Evolutionary conservation across 2,329 filamentous ascomycete genomes (phyloP), one percentile per base, ranked within the genome.

Genomic region (Microsporum canis): DNA sequence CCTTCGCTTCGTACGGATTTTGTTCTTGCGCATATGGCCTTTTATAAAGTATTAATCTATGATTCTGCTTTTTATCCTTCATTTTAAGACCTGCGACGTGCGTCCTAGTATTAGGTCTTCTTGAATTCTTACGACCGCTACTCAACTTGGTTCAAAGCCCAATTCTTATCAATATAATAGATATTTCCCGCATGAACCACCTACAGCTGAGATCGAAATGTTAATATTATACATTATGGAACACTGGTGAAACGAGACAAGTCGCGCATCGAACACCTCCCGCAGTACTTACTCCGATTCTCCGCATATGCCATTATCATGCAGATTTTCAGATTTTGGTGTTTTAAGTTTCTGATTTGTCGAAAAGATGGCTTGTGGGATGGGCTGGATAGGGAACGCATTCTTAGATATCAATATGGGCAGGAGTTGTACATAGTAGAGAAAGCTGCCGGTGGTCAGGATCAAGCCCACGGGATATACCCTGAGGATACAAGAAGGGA

Each of bases 381-480:
- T 23, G 43, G n/a, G 23, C 17, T 27, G 43, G 23, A 27, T 17
- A 47, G 43, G 39, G 43, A 47, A 47, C 17, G 43, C 43, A 47
- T 23, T 47, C 43, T 47, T 47, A 36, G 10, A 53, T 33, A 53
- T 53, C 27, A 53, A 3, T 27, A 29, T 23, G 60, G 14, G 31
- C 31, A 27, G 29, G 57, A 49, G 36, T 8, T 17, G 39, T 43
- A 43, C 14, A 43, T 43, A 17, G 39, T 49, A 57, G 59, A 29
- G 38, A 57, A 47, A 59, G 23, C 57, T 27, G 34, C 41, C 36
- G 47, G 53, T 27, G 36, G 49, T 41, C 17, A 47, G 23, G 33
- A 49, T 57, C 17, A 41, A 63, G 27, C 49, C 49, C 49, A 53
- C 49, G 31, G 49, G 29, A 33, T 53, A 57, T 53, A 57, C 38